These are phyloP conservation scores for Elsinoe arachidis DNA, from an alignment of 2,329 filamentous ascomycete species.

Conservation along the genomic window DNA sequence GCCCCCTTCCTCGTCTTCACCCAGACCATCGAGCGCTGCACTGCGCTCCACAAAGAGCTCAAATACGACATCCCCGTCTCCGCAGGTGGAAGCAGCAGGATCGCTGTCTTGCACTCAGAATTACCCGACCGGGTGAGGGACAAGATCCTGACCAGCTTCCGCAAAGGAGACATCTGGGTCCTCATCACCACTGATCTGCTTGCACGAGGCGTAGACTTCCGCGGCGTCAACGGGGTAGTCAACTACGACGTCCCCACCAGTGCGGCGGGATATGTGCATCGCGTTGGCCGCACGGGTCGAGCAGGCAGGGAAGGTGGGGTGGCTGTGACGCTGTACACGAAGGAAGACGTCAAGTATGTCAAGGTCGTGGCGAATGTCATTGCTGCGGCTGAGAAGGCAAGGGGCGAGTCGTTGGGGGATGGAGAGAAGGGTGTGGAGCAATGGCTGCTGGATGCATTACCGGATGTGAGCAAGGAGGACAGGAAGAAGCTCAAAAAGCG, in stretches of 20 bases:
- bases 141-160: conserved; percentile 79
- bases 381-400: conserved; percentile 66
- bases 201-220: conserved; percentile 86
- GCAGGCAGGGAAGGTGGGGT: conserved; percentile 81
- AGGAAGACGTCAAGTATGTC: conserved; percentile 83
- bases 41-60: conserved; percentile 79
- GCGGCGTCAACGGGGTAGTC: conserved; percentile 88
- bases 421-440: conserved; percentile 55
- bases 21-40: conserved; percentile 85
- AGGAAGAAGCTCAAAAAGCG: conserved; percentile 72
- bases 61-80: conserved; percentile 88
- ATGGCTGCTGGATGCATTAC: conserved; percentile 83
- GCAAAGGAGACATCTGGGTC: conserved; percentile 88
- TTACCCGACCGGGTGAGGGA: conserved; percentile 69
- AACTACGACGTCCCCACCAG: conserved; percentile 97
- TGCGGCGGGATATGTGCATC: conserved; percentile 83
- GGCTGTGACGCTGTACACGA: conserved; percentile 89
- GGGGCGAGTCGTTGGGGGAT: conserved; percentile 28
- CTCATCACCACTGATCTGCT: conserved; percentile 93
- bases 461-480: conserved; percentile 72
- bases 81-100: conserved; percentile 73
- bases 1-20: conserved; percentile 94
- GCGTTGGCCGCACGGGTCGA: conserved; percentile 81
- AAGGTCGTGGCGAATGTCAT: conserved; percentile 94
- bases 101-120: conserved; percentile 84